These are phyloP conservation scores for Lycium barbarum DNA, from an alignment of 257 asterid genomes.

Conservation along the genomic window DNA sequence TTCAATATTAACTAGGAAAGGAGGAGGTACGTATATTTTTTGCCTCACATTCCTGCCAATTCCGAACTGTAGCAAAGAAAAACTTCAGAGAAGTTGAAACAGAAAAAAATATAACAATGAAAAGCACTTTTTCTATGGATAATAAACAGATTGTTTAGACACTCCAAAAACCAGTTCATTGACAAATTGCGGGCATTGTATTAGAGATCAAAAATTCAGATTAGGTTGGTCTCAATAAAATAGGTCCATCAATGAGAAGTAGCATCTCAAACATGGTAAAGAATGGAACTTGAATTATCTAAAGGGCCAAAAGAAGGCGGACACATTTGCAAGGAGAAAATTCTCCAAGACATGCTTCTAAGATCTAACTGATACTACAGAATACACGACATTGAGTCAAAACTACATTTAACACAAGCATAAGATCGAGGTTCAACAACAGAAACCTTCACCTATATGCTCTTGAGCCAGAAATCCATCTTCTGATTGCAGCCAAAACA, in stretches of 20 bases:
- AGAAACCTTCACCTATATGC: constrained; percentile 35
- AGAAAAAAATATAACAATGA: background rate
- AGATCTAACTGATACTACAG: constrained; percentile 40
- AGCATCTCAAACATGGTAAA: constrained; percentile 17
- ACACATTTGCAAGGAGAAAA: constrained; percentile 24
- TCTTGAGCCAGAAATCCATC: constrained; percentile 36
- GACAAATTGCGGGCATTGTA: background rate
- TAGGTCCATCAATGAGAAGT: constrained; percentile 15
- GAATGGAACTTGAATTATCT: background rate
- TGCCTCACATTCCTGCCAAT: background rate
- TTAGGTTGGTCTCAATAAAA: background rate
- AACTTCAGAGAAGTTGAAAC: background rate
- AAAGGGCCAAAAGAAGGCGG: background rate
- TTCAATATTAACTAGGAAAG: background rate
- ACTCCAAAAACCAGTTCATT: background rate
- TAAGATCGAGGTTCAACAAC: constrained; percentile 33
- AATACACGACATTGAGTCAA: constrained; percentile 34
- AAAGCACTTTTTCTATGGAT: background rate
- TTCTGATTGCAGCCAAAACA: constrained; percentile 28
- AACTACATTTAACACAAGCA: constrained; percentile 37
- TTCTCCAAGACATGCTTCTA: constrained; percentile 40
- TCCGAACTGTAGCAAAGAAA: background rate
- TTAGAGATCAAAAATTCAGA: background rate
- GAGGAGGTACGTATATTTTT: background rate
- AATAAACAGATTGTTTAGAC: background rate